These are phyloP conservation scores for Phytophthora pseudosyringae DNA, from an alignment of 352 stramenopile species.

Conservation along the genomic window DNA sequence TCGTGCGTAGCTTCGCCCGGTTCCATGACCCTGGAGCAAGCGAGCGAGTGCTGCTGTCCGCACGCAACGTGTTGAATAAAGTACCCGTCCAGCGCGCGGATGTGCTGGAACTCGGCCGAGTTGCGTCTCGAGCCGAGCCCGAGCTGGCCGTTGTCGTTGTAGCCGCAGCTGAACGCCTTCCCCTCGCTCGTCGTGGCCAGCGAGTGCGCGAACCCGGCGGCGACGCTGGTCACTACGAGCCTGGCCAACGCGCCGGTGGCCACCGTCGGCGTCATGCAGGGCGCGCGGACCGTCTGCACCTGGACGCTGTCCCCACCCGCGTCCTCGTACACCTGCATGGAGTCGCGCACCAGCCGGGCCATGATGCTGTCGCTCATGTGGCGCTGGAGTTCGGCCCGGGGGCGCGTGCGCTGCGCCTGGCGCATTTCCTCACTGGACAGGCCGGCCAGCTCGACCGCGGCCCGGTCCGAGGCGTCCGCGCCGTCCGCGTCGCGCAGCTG, in stretches of 20 bases:
- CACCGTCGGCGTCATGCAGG: slow-evolving; percentile 52
- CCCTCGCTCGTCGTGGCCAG: slow-evolving; percentile 62
- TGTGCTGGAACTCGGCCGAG: slow-evolving; percentile 61
- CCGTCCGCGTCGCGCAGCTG: slow-evolving; percentile 45
- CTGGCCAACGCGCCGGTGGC: slow-evolving; percentile 35
- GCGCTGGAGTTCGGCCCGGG: slow-evolving; percentile 26
- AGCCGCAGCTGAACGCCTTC: slow-evolving; percentile 73
- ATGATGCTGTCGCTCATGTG: slow-evolving; percentile 64
- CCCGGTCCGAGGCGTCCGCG: slow-evolving; percentile 53
- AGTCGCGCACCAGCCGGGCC: slow-evolving; percentile 64
- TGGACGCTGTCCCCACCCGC: slow-evolving; percentile 40
- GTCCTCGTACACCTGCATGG: slow-evolving; percentile 70
- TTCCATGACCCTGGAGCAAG: slow-evolving; percentile 42
- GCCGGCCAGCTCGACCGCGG: slow-evolving; percentile 62
- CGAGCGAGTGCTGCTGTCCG: slow-evolving; percentile 81
- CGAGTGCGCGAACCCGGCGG: slow-evolving; percentile 80
- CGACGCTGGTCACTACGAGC: slow-evolving; percentile 57
- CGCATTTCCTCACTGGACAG: slow-evolving; percentile 43
- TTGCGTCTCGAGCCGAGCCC: slow-evolving; percentile 71
- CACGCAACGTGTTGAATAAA: slow-evolving; percentile 74
- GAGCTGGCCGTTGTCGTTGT: slow-evolving; percentile 87
- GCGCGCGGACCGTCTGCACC: slow-evolving; percentile 62
- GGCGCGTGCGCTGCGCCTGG: slow-evolving; percentile 26
- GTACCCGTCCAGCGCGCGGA: slow-evolving; percentile 53
- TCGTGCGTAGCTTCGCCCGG: slow-evolving; percentile 1